phyloP scores from a whole-genome alignment of 768 basidiomycete genomes.

The Piloderma croceum region DNA sequence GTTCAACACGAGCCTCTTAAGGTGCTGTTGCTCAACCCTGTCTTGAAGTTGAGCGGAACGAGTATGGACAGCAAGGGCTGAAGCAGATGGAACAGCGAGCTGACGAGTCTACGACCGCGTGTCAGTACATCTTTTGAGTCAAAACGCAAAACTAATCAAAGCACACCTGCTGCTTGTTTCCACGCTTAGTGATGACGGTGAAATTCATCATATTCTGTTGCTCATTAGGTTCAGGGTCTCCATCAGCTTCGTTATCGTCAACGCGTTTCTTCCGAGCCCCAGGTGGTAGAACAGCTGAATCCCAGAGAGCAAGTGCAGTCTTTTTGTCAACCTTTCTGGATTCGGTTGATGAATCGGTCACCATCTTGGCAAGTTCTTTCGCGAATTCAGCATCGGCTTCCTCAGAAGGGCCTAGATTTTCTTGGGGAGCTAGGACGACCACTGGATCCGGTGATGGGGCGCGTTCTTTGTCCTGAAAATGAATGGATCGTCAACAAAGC shows the following conservation, averaged over 20 bases:
- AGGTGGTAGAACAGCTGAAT: constrained; percentile 73
- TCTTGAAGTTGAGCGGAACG: constrained; percentile 89
- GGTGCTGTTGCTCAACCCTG: constrained; percentile 92
- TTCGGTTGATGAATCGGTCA: constrained; percentile 81
- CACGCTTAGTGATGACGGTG: constrained; percentile 86
- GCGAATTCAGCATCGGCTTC: constrained; percentile 93
- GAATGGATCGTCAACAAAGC: too few relatives aligned
- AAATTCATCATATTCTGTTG: constrained; percentile 79
- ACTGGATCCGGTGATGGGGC: constrained; percentile 81
- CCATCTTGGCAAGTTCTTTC: constrained; percentile 92
- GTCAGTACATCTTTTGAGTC: constrained; percentile 7
- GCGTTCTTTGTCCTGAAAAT: constrained; percentile 52
- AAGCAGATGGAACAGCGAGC: constrained; percentile 82
- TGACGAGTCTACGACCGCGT: constrained; percentile 58
- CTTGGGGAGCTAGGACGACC: constrained; percentile 65
- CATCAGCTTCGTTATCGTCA: constrained; percentile 55
- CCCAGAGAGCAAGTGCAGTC: constrained; percentile 82
- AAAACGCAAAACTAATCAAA: constrained; percentile 7
- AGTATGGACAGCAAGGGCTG: constrained; percentile 86
- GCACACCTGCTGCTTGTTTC: constrained; percentile 87
- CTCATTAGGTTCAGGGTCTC: constrained; percentile 23
- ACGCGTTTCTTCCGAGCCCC: constrained; percentile 57
- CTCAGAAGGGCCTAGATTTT: constrained; percentile 75
- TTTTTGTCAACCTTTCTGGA: constrained; percentile 84
- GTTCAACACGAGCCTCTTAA: constrained; percentile 91